Evolutionary conservation across 2,329 filamentous ascomycete species (phyloP).

Genomic region (Sclerotinia minor): DNA sequence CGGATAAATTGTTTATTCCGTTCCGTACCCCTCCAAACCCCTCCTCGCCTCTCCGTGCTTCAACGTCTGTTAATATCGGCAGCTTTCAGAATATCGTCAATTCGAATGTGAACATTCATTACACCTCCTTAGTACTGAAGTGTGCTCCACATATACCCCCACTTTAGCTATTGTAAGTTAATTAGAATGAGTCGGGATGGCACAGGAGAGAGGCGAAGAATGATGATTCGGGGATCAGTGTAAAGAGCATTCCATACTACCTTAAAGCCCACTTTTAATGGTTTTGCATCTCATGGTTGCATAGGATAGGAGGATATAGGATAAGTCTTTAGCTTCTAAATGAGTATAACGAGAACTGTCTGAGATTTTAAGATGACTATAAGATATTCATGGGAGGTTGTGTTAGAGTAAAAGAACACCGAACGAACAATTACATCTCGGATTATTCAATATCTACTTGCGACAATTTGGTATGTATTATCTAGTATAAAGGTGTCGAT

Average conservation of each 20-base stretch:
- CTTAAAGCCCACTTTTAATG: no score
- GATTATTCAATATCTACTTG: neutral
- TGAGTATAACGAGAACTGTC: neutral
- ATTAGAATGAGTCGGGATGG: neutral
- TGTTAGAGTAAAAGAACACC: neutral
- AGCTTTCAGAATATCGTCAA: neutral
- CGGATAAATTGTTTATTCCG: slow-evolving; percentile 18
- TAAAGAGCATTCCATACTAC: neutral
- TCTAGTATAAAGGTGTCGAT: neutral
- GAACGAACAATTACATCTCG: neutral
- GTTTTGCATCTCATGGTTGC: no score
- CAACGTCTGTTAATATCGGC: no score
- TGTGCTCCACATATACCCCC: no score
- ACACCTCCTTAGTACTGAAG: neutral
- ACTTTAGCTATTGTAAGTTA: neutral
- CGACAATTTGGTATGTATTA: neutral
- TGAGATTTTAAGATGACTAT: neutral
- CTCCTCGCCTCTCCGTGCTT: neutral
- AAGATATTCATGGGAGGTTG: neutral
- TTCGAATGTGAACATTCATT: neutral
- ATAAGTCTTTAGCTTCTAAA: neutral
- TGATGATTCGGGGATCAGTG: neutral
- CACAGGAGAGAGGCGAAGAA: neutral
- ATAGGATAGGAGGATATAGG: neutral
- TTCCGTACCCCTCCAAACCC: slow-evolving; percentile 13